A percentile compares a stretch with the other conserved stretches of the same genome.
Conservation (phyloP, 495 filamentous ascomycete species). For the Lepidopterella palustris region DNA sequence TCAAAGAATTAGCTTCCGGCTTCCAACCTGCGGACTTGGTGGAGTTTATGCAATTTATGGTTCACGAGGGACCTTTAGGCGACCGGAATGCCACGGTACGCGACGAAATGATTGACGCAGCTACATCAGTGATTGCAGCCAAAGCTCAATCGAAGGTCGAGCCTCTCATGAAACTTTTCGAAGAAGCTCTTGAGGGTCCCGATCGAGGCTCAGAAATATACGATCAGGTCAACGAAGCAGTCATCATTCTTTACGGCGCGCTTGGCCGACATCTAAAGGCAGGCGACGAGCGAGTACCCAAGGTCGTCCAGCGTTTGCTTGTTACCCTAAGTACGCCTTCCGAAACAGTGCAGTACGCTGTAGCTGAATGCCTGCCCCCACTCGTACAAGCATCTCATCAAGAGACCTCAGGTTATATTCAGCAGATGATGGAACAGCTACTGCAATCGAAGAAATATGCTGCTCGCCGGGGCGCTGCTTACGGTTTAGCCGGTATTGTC, state of each 20-base stretch:
- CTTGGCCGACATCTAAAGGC: slow-evolving; percentile 78
- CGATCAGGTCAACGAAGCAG: slow-evolving; percentile 89
- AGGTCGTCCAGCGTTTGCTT: slow-evolving; percentile 76
- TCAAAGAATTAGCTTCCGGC: slow-evolving; percentile 65
- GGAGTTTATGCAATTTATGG: slow-evolving; percentile 73
- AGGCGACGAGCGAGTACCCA: slow-evolving; percentile 75
- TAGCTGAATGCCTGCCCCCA: slow-evolving; percentile 87
- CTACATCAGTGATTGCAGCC: slow-evolving; percentile 67
- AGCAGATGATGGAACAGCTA: slow-evolving; percentile 71
- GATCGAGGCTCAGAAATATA: slow-evolving; percentile 69
- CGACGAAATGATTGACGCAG: slow-evolving; percentile 88
- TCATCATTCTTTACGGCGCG: slow-evolving; percentile 94
- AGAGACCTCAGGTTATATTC: slow-evolving; percentile 69
- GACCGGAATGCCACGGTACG: slow-evolving; percentile 73
- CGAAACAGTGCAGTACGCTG: slow-evolving; percentile 91
- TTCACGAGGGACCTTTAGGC: slow-evolving; percentile 73
- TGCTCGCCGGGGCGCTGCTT: slow-evolving; percentile 83
- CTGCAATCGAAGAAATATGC: slow-evolving; percentile 84
- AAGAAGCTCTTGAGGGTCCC: slow-evolving; percentile 71
- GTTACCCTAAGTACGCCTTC: slow-evolving; percentile 89
- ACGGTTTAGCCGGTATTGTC: slow-evolving; percentile 87
- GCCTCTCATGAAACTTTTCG: slow-evolving; percentile 84
- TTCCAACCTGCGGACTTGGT: slow-evolving; percentile 66
- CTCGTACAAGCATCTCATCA: slow-evolving; percentile 73
- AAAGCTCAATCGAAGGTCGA: slow-evolving; percentile 78